Percentiles rank a stretch among this genome's conserved stretches.
Conservation (phyloP, 78 protist genomes). For the Monosiga brevicollis region DNA sequence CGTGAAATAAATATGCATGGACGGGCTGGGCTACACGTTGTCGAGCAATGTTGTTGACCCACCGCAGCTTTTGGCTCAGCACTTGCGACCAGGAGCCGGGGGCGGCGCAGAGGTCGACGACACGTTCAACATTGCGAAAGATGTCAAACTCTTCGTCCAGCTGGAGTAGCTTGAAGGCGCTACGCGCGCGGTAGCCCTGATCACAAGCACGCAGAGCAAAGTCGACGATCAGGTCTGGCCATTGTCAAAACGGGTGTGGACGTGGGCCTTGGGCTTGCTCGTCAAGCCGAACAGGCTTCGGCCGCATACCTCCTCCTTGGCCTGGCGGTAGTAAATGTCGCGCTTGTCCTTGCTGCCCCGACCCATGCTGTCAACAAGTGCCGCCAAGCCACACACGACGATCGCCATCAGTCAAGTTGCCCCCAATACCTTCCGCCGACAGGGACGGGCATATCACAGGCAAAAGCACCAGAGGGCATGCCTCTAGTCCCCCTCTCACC, state of each 20-base stretch:
- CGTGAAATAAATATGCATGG: too few relatives aligned
- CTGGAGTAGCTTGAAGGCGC: slow-evolving; percentile 97
- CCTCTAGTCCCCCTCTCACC: too few relatives aligned
- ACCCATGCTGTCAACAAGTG: background rate
- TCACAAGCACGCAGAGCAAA: background rate
- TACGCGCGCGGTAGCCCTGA: slow-evolving; percentile 86
- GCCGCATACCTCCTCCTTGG: slow-evolving; percentile 82
- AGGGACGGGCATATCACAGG: background rate
- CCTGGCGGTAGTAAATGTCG: slow-evolving; percentile 94
- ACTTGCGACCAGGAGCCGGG: slow-evolving; percentile 95
- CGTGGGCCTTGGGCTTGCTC: background rate
- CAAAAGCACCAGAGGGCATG: background rate
- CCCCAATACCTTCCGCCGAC: background rate
- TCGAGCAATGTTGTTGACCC: too few relatives aligned
- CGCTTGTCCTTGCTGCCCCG: slow-evolving; percentile 64
- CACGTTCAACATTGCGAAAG: slow-evolving; percentile 72
- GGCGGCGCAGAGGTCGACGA: slow-evolving; percentile 98
- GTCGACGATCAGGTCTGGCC: background rate
- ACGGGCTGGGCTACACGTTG: too few relatives aligned
- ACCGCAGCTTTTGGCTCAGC: slow-evolving; percentile 18
- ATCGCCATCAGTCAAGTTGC: background rate
- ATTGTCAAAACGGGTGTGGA: background rate
- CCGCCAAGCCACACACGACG: background rate
- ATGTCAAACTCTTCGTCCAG: slow-evolving; percentile 84
- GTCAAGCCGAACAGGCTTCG: background rate